A percentile compares a stretch with the other conserved stretches of the same genome.
Evolutionary conservation across 2,329 filamentous ascomycete species (phyloP).

Genomic region (Ascochyta rabiei): DNA sequence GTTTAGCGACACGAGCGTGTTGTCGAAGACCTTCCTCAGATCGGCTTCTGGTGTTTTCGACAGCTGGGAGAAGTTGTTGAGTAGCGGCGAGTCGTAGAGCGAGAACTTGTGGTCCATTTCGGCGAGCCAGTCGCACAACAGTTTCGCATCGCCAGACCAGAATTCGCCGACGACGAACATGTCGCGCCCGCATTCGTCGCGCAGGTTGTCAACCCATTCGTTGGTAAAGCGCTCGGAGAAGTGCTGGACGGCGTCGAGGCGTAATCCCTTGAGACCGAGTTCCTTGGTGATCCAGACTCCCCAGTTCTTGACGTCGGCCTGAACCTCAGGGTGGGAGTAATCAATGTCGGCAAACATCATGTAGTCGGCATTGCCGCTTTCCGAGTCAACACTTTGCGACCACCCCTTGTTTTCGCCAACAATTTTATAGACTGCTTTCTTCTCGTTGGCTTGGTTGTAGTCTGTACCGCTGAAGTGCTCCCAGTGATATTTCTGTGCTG

Average conservation of each 20-base stretch:
- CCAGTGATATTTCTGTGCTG: conserved; percentile 67
- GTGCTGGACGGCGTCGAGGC: conserved; percentile 76
- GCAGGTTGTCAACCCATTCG: conserved; percentile 66
- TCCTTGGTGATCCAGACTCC: conserved; percentile 69
- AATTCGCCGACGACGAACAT: conserved; percentile 74
- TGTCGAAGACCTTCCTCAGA: conserved; percentile 67
- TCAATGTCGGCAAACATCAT: conserved; percentile 77
- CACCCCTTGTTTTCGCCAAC: conserved; percentile 68
- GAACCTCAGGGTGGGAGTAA: conserved; percentile 64
- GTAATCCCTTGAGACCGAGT: conserved; percentile 67
- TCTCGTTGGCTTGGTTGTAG: conserved; percentile 63
- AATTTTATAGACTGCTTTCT: conserved; percentile 70
- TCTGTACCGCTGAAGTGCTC: conserved; percentile 73
- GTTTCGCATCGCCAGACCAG: conserved; percentile 65
- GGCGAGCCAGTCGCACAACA: conserved; percentile 64
- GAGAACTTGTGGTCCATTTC: conserved; percentile 60
- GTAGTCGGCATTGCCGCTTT: conserved; percentile 71
- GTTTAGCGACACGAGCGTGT: conserved; percentile 61
- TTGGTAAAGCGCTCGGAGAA: conserved; percentile 70
- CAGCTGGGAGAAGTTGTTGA: conserved; percentile 69
- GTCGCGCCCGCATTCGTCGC: conserved; percentile 52
- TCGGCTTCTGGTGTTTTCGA: conserved; percentile 64
- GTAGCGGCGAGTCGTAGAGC: conserved; percentile 71
- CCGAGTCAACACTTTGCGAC: conserved; percentile 65
- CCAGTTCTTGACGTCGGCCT: conserved; percentile 68